A percentile compares a stretch with the other conserved stretches of the same genome.
Evolutionary conservation across 2,329 filamentous ascomycete species (phyloP).

Genomic region (Ophiostoma australiae): DNA sequence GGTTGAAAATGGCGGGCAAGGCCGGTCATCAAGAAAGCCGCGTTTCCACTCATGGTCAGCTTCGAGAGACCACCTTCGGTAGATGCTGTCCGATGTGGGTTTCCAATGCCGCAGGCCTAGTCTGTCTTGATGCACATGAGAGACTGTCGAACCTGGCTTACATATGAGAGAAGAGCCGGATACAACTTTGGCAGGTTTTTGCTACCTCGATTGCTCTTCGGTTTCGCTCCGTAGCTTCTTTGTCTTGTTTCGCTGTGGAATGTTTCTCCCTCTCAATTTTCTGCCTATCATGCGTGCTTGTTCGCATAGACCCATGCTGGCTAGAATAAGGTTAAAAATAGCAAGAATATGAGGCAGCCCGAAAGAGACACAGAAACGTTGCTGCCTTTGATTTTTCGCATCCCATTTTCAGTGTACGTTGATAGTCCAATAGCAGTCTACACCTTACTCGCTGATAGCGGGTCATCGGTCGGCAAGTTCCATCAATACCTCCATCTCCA

Average conservation of each 20-base stretch:
- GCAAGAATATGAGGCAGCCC: not conserved
- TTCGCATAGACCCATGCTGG: not conserved
- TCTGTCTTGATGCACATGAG: not conserved
- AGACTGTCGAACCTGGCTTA: not conserved
- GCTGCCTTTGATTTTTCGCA: not conserved
- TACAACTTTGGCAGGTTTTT: not conserved
- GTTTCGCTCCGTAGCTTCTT: too few relatives aligned
- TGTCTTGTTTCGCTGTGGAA: not conserved
- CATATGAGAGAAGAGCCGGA: not conserved
- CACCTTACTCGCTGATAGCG: not conserved
- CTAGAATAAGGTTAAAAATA: not conserved
- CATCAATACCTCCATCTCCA: not conserved
- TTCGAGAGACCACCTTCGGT: constrained; percentile 3
- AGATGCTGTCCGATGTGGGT: not conserved
- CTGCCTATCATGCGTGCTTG: not conserved
- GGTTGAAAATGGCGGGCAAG: not conserved
- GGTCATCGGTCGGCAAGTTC: not conserved
- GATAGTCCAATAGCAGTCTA: not conserved
- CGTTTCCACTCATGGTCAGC: not conserved
- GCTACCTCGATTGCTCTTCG: not conserved
- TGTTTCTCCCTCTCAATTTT: not conserved
- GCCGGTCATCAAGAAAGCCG: not conserved
- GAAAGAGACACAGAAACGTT: not conserved
- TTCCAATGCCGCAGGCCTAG: not conserved
- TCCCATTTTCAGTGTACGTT: not conserved